Evolutionary conservation across 352 stramenopile genomes (phyloP), one percentile per base, ranked within the genome.

Genomic region (Globisporangium rhizosaccharum): DNA sequence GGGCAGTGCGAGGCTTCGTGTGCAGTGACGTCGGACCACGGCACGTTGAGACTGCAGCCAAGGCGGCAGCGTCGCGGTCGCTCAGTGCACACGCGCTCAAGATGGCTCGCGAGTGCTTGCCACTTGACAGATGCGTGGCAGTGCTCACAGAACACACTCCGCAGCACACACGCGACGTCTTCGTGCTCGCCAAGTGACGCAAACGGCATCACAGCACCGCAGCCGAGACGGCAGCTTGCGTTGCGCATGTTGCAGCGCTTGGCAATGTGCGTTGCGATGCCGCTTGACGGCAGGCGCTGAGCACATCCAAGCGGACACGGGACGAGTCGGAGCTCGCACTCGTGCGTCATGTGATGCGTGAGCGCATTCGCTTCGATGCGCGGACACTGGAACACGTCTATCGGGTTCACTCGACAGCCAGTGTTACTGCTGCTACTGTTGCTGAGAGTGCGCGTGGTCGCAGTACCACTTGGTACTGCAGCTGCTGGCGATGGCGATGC

Each of bases 241-340:
- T 90, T 88, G 25, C 84, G 84, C 28, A 82, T 67, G 36, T 76
- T 86, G 62, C 84, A 93, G 5, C 76, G 73, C 56, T 76, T 81
- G 23, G 59, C 54, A n/a, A 83, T 42, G 51, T 93, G 84, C 28
- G 56, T 28, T 0, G 69, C 51, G 8, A 89, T 41, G 2, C 55
- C 58, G n/a, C 78, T 61, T 0, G 61, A 65, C 11, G 72, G 61
- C n/a, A 90, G 60, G 14, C 70, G 71, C 61, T 92, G 81, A 1
- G 79, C 78, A 52, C 84, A 93, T 3, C 61, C 67, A 0, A 91
- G 59, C n/a, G 82, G 84, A 57, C 84, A 93, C 12, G 66, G 20
- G 0, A 90, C 56, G 9, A 87, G 67, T 1, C 81, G 80, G 11
- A 85, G 68, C 14, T 52, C 53, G 30, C 84, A 93, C 2, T 76